These are phyloP conservation scores for Trypanosoma platydactyli DNA, from an alignment of 208 protist genomes.

Conservation along the genomic window DNA sequence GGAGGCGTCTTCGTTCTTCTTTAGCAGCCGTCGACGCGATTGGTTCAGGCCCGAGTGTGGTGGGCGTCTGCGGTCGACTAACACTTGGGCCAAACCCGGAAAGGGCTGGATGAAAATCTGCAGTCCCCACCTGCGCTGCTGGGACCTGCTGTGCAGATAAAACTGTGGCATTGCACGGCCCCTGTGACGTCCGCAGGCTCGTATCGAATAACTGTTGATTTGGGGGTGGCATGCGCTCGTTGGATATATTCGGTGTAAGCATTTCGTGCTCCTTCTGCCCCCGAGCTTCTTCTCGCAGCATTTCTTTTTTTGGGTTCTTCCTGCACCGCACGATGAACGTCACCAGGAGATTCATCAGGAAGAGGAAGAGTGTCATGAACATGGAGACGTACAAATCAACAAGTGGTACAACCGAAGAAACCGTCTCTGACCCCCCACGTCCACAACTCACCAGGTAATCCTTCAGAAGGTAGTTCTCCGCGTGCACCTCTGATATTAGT, in stretches of 20 bases:
- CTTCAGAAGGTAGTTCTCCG: conserved; percentile 57
- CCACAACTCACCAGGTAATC: conserved; percentile 61
- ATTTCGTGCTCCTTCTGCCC: no score
- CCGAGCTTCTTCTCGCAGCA: conserved; percentile 42
- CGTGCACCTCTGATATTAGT: conserved; percentile 36
- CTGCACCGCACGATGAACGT: conserved; percentile 47
- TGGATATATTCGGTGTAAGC: no score
- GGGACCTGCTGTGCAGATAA: no score
- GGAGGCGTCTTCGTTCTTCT: conserved; percentile 51
- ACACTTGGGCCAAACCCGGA: conserved; percentile 94
- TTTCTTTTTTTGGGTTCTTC: conserved; percentile 56
- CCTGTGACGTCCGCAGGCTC: no score
- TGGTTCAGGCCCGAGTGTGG: neutral
- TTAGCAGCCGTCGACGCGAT: no score
- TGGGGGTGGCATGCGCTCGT: conserved; percentile 14
- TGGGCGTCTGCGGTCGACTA: conserved; percentile 90
- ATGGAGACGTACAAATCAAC: conserved; percentile 72
- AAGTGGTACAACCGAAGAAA: conserved; percentile 51
- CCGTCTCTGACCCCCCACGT: neutral
- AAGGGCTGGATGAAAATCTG: conserved; percentile 80
- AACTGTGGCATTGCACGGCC: no score
- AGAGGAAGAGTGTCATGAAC: conserved; percentile 48
- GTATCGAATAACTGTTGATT: conserved; percentile 94
- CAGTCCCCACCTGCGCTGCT: conserved; percentile 95
- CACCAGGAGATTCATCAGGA: conserved; percentile 48